These are phyloP conservation scores for Fallopia convolvulus DNA, from an alignment of 148 eudicot species.

Conservation along the genomic window DNA sequence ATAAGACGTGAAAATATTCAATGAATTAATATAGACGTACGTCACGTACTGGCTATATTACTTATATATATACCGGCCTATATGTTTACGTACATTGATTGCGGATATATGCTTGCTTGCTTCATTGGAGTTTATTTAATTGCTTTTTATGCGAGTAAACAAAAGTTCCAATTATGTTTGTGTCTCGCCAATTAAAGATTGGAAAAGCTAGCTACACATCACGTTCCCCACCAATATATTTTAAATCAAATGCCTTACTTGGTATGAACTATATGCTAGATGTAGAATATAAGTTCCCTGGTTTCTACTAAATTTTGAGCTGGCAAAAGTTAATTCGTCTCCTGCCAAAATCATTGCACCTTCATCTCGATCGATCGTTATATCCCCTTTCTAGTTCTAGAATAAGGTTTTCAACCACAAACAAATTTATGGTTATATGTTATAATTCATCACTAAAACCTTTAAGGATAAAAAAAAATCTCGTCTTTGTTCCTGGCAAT, in stretches of 20 bases:
- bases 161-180: not conserved
- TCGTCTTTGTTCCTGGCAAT: too few relatives aligned
- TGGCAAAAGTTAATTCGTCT: not conserved
- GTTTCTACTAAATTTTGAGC: not conserved
- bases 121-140: not conserved
- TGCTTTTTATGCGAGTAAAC: not conserved
- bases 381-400: too few relatives aligned
- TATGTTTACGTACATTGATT: not conserved
- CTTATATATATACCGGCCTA: too few relatives aligned
- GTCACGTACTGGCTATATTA: too few relatives aligned
- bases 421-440: too few relatives aligned
- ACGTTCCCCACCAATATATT: not conserved
- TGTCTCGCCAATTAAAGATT: not conserved
- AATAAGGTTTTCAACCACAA: too few relatives aligned
- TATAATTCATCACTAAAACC: too few relatives aligned
- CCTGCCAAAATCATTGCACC: not conserved
- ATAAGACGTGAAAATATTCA: not conserved
- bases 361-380: too few relatives aligned
- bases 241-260: not conserved
- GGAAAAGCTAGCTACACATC: not conserved
- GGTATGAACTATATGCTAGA: not conserved
- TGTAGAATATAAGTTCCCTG: not conserved
- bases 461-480: too few relatives aligned
- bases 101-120: not conserved
- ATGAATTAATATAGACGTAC: not conserved